Evolutionary conservation across 805 yeast genomes (phyloP).

Genomic region (Saturnispora bothae): DNA sequence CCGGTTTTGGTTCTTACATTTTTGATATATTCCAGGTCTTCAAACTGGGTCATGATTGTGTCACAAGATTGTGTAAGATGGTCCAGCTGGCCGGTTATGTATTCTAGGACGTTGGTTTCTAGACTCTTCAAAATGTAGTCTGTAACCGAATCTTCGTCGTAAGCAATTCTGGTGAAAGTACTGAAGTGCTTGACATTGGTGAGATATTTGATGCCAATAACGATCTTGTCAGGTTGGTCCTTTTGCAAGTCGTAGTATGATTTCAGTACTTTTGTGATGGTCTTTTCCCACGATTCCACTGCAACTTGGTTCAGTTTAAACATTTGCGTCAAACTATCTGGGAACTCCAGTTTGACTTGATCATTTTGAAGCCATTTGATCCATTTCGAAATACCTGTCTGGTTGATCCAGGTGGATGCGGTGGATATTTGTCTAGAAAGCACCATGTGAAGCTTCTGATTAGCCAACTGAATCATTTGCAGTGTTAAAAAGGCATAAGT

Average conservation of each 20-base stretch:
- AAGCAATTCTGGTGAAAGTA: constrained; percentile 19
- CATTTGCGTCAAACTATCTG: background rate
- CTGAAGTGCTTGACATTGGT: constrained; percentile 22
- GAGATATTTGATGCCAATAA: constrained; percentile 8
- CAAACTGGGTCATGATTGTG: constrained; percentile 13
- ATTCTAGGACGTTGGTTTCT: constrained; percentile 12
- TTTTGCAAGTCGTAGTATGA: background rate
- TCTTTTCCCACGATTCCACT: background rate
- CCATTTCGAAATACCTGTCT: constrained; percentile 21
- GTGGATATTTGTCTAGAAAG: constrained; percentile 6
- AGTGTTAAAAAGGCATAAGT: constrained; percentile 24
- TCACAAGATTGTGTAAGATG: constrained; percentile 16
- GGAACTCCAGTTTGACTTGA: background rate
- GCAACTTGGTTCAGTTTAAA: background rate
- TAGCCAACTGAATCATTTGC: constrained; percentile 17
- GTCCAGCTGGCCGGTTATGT: constrained; percentile 11
- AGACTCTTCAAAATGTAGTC: constrained; percentile 14
- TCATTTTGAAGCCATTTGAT: constrained; percentile 20
- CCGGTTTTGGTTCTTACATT: constrained; percentile 16
- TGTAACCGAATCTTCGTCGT: constrained; percentile 10
- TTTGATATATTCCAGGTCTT: constrained; percentile 9
- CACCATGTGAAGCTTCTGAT: constrained; percentile 17
- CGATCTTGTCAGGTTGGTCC: background rate
- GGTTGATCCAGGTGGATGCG: constrained; percentile 21
- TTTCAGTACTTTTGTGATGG: background rate